Evolutionary conservation across 1,284 basidiomycete genomes (phyloP), one percentile per base, ranked within the genome.

Genomic region (Trichosporon ovoides): DNA sequence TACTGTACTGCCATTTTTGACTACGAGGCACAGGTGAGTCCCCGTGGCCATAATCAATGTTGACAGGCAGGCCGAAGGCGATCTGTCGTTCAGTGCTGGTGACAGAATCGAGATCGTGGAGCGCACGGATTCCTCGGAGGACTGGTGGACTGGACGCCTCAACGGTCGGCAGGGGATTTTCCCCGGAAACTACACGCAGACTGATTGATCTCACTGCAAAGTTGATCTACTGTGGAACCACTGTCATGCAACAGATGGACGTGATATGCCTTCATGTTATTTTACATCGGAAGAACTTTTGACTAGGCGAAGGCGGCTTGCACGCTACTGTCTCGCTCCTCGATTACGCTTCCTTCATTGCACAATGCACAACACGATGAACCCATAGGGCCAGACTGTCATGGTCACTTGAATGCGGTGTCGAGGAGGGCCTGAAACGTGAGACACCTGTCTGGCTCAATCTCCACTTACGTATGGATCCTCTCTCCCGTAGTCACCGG

Each of bases 101-200:
- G 95, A 98, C 76, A 80, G 84, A 63, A 98, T 99, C 76, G 91
- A 96, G 78, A 82, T 98, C 55, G 83, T 96, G 31, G 87, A 96
- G 77, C 84, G 86, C 72, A 89, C 89, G 12, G 84, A 83, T 2
- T 92, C 85, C 66, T 77, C 87, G 22, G 92, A 98, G 72, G 96
- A 98, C 72, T 98, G 95, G 95, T 99, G 95, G 95, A 98, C 93
- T 10, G 96, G 95, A 6, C 83, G 83, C 66, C 54, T 98, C 63
- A 85, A 91, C 66, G 94, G 93, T 1, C 76, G 78, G 59, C 84
- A 92, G 74, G 96, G 96, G 19, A 88, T 96, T 24, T 98, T 98
- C 79, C 95, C 95, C 55, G 95, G 93, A 82, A 81, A 69, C 40
- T 78, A 78, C 59, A 78, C 76, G 31, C 75, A 78, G 60, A 62